These are phyloP conservation scores for Coriaria nepalensis DNA, from an alignment of 306 rosid species.

Conservation along the genomic window DNA sequence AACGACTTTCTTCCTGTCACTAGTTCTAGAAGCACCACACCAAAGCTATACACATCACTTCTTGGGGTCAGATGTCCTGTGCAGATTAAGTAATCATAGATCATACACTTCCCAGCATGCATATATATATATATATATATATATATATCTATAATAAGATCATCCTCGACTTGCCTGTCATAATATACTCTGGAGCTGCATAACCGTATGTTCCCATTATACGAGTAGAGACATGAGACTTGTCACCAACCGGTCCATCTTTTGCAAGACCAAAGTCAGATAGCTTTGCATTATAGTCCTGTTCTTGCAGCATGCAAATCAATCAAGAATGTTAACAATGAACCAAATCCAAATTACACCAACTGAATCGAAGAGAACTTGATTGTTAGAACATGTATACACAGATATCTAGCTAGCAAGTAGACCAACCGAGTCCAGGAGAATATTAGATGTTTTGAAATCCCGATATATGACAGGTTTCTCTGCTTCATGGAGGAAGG, in stretches of 20 bases:
- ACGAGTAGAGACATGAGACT: conserved; percentile 91
- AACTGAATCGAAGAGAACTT: conserved; percentile 62
- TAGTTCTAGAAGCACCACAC: conserved; percentile 90
- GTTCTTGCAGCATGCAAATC: conserved; percentile 11
- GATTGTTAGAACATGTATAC: too few species aligned
- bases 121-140: too few species aligned
- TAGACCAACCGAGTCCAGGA: conserved; percentile 59
- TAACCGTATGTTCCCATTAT: conserved; percentile 98
- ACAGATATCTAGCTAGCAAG: background rate
- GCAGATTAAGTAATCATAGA: background rate
- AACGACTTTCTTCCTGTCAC: conserved; percentile 75
- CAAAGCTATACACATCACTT: conserved; percentile 93
- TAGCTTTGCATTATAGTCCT: conserved; percentile 95
- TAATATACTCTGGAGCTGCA: conserved; percentile 94
- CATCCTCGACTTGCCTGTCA: conserved; percentile 47
- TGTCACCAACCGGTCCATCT: conserved; percentile 94
- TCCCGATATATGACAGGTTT: conserved; percentile 97
- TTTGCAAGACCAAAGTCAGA: conserved; percentile 96
- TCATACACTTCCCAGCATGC: too few species aligned
- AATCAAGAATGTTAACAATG: background rate
- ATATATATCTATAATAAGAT: background rate
- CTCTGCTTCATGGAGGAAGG: conserved; percentile 94
- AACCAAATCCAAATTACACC: conserved; percentile 4
- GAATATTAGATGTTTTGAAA: conserved; percentile 87
- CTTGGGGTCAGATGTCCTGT: conserved; percentile 89